These are phyloP conservation scores for Aspergillus haitiensis DNA, from an alignment of 495 filamentous ascomycete genomes.

Conservation along the genomic window DNA sequence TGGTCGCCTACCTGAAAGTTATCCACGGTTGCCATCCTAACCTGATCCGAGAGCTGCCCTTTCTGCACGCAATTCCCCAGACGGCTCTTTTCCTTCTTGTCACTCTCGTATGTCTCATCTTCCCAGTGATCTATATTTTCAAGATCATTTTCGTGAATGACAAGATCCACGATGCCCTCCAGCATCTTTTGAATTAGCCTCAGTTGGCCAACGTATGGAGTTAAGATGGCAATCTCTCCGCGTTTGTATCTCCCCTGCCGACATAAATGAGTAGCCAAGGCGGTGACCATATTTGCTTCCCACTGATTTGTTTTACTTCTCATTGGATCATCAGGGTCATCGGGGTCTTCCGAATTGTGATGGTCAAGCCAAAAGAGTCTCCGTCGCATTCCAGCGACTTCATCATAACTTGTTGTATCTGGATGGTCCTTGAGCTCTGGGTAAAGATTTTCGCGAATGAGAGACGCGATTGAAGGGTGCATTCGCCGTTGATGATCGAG, in stretches of 20 bases:
- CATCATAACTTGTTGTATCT: conserved; percentile 48
- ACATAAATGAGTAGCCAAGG: conserved; percentile 64
- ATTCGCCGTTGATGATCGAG: conserved; percentile 69
- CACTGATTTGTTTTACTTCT: conserved; percentile 64
- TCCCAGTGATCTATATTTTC: conserved; percentile 44
- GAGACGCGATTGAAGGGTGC: conserved; percentile 64
- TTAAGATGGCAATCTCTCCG: conserved; percentile 71
- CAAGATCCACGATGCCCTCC: conserved; percentile 29
- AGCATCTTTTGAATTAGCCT: conserved; percentile 40
- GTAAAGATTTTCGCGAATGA: conserved; percentile 61
- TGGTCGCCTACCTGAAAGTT: conserved; percentile 15
- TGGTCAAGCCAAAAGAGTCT: conserved; percentile 76
- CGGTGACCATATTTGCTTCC: conserved; percentile 63
- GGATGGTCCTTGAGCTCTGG: conserved; percentile 58
- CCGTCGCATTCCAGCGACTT: conserved; percentile 61
- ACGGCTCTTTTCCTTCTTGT: background rate
- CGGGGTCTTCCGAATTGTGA: conserved; percentile 49
- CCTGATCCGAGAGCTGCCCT: background rate
- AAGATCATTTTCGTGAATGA: conserved; percentile 57
- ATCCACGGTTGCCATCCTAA: conserved; percentile 6
- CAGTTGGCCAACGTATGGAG: conserved; percentile 69
- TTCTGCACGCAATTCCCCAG: conserved; percentile 30
- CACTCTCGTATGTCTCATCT: background rate
- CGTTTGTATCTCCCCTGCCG: conserved; percentile 60
- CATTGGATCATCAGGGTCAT: conserved; percentile 24